Base-by-base conservation (phyloP, 1,139 yeast genomes). In the Geotrichum klebahnii region DNA sequence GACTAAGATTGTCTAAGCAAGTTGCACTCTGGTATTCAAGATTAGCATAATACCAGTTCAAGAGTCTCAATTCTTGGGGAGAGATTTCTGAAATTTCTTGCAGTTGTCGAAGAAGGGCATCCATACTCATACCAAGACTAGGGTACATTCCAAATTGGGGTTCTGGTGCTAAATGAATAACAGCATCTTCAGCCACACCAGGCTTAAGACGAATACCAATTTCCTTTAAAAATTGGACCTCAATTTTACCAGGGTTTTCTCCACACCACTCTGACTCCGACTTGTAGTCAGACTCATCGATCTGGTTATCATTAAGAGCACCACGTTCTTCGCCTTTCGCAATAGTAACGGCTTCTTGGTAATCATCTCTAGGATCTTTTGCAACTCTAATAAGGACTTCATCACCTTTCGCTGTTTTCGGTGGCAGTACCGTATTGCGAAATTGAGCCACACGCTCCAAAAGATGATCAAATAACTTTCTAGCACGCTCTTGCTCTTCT, bases 11-110 rank as follows among this genome's bases (percentile, higher is more conserved):
- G 46, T 69, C 66, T 20, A 70, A 57, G 23, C 62, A 57, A 12
- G 71, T 64, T 16, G 73, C 75, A 39, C 65, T 61, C n/a, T 63
- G 59, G 55, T 67, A 68, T 57, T 72, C 76, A 38, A 71, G 61
- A 51, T 71, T 71, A 6, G 75, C 74, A 46, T 64, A 63, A 46
- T 72, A 69, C 76, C 76, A 72, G 48, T 67, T 68, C 33, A 72
- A 56, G 2, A 72, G 58, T 5, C 68, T 61, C 33, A 66, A 45
- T 46, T 72, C 76, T 40, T 63, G 61, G 3, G 64, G 65, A 4
- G 64, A 59, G 24, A 72, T 57, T 19, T 68, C 63, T 2, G 69
- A 62, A 29, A 69, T 51, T 10, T 61, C 61, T 12, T 57, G 56
- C 12, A 68, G 58, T 50, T 69, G 67, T 9, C 59, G 59, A 2